Evolutionary conservation across 352 stramenopile genomes (phyloP), one percentile per base, ranked within the genome.

Genomic region (Blastocystis sp.): DNA sequence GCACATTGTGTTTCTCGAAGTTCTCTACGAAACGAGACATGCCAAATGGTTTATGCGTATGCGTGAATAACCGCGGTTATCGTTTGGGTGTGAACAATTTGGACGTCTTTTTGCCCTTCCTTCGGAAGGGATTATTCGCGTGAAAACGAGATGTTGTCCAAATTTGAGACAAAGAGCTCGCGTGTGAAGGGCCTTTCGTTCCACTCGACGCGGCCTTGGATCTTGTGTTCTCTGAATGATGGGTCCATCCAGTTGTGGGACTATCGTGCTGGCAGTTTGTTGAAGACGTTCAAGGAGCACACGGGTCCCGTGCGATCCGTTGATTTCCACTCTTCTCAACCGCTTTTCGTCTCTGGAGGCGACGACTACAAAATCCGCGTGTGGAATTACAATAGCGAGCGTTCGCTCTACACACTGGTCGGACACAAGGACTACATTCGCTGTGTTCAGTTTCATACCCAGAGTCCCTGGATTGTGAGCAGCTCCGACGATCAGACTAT

Each of bases 281-380:
- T 99, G 24, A 96, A 99, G 89, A 92, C 94, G 86, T 99, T 99
- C 88, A 96, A 99, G 88, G 97, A 99, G 89, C 96, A 99, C 90
- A 96, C 98, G 84, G 96, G 96, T 0, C 97, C 97, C 32, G 97
- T 99, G 61, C 94, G 97, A 73, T 94, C 96, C 69, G 95, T 99
- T 4, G 96, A 99, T 90, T 99, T 99, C 88, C 95, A 99, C 90
- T 90, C 94, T 67, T 93, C 92, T 32, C 96, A 99, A 89, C 95
- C 95, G 49, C 91, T 99, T 18, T 97, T 99, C 84, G 95, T 98
- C 16, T 98, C 94, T 16, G 97, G 96, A 27, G 96, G 96, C 27
- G 97, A 99, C 88, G 97, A 99, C 90, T 99, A 99, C 93, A 98
- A 98, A 89, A 97, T 99, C 87, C 99, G 99, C 90, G 95, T 98